phyloP scores from a whole-genome alignment of 1,284 basidiomycete genomes.

The Trametes versicolor region DNA sequence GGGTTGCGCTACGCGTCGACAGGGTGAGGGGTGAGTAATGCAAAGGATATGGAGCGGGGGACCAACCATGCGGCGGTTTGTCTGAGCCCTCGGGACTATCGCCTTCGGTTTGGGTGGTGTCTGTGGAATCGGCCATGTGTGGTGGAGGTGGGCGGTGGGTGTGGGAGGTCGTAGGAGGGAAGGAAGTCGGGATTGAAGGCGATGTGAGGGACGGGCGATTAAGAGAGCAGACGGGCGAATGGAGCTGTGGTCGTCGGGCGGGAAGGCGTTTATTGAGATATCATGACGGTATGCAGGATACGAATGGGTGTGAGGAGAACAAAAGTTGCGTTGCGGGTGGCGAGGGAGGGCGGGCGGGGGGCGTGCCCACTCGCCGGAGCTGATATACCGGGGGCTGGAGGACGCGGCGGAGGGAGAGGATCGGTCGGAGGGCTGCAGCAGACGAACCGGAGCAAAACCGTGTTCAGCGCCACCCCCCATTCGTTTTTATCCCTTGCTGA shows the following conservation, averaged over 20 bases:
- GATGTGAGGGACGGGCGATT: slow-evolving; percentile 32
- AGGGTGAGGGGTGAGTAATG: slow-evolving; percentile 24
- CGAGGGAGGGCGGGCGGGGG: slow-evolving; percentile 40
- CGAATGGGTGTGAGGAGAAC: slow-evolving; percentile 26
- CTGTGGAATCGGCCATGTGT: slow-evolving; percentile 38
- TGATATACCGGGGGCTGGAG: slow-evolving; percentile 23
- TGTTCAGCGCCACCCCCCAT: slow-evolving; percentile 31
- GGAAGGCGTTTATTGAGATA: slow-evolving; percentile 47
- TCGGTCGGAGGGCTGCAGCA: slow-evolving; percentile 27
- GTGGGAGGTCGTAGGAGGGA: slow-evolving; percentile 19
- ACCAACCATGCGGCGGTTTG: slow-evolving; percentile 58
- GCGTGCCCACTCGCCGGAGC: slow-evolving; percentile 44
- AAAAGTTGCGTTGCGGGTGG: slow-evolving; percentile 29
- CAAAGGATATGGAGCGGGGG: slow-evolving; percentile 36
- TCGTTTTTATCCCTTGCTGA: slow-evolving; percentile 37
- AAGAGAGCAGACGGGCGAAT: slow-evolving; percentile 28
- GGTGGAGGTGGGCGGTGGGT: slow-evolving; percentile 29
- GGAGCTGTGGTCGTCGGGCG: slow-evolving; percentile 31
- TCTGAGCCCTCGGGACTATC: slow-evolving; percentile 68
- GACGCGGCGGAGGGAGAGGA: slow-evolving; percentile 27
- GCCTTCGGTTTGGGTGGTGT: slow-evolving; percentile 63
- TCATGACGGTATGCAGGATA: slow-evolving; percentile 46
- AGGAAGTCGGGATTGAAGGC: slow-evolving; percentile 26
- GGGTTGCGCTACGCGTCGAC: slow-evolving; percentile 15
- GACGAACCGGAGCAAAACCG: slow-evolving; percentile 41